Evolutionary conservation across 2,329 filamentous ascomycete genomes (phyloP), one percentile per base, ranked within the genome.

Genomic region (Xylariaceae sp.): DNA sequence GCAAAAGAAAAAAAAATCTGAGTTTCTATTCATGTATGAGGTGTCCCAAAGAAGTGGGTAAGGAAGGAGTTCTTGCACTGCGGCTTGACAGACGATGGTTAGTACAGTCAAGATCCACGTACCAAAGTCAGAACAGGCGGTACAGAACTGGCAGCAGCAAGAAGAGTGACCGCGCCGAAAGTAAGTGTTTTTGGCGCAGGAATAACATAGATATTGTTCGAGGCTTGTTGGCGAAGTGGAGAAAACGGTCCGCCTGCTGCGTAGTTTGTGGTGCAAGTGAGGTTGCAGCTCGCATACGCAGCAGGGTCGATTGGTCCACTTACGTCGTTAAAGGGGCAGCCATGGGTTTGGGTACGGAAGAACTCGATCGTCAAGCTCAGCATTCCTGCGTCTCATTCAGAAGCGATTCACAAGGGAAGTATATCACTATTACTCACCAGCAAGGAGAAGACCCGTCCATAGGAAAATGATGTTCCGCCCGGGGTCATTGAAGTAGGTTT

Each of bases 401-500:
- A 19, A 45, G 16, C 11, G 28, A 8, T 26, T 5, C 8, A 31
- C 4, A 12, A 17, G 6, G 2, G 31, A 1, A 26, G 14, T 1
- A 12, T 8, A 5, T 44, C 9, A n/a, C 1, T 14, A 14, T 40
- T 47, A 56, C 78, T 71, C 56, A 82, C 85, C 87, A 21, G 82
- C 79, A 11, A 89, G 75, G 24, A 89, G 72, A 2, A 89, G 73
- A 3, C 78, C 76, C 0, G 85, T 86, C 87, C 87, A 90, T 0
- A 87, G 29, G 63, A 89, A 89, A 51, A 90, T 88, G 40, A 83
- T 81, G 60, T 88, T 88, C 31, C 87, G 78, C 2, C 86, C 86
- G 0, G 83, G 83, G 19, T 83, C 80, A 49, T 84, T 78, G 67
- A 88, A 89, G 66, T 89, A 89, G 0, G 86, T 89, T 14, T 73